A percentile compares a stretch with the other conserved stretches of the same genome.
These are phyloP conservation scores for Stachybotrys echinatus DNA, from an alignment of 2,329 filamentous ascomycete genomes.

Conservation along the genomic window DNA sequence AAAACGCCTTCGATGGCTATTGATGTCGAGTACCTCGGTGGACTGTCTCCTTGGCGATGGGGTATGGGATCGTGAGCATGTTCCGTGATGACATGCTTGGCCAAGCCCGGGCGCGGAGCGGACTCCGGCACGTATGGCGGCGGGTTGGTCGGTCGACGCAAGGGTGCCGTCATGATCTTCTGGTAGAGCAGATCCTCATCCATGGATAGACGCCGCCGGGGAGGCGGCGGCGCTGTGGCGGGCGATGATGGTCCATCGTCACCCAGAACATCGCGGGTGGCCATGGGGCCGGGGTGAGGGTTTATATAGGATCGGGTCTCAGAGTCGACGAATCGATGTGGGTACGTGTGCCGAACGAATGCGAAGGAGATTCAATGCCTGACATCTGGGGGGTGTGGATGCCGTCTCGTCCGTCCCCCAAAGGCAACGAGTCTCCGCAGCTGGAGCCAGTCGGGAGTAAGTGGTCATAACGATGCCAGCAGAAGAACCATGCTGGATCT, in stretches of 20 bases:
- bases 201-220: constrained; percentile 45
- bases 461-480: constrained; percentile 31
- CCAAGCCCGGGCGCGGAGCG: constrained; percentile 6
- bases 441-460: constrained; percentile 20
- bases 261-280: constrained; percentile 19
- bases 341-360: no score
- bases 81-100: constrained; percentile 13
- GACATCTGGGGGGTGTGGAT: no score
- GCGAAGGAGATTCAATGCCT: no score
- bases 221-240: constrained; percentile 27
- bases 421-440: constrained; percentile 28
- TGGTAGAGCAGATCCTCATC: constrained; percentile 51
- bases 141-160: constrained; percentile 38
- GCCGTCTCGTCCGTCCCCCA: no score
- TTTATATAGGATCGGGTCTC: no score
- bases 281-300: constrained; percentile 29
- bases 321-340: no score
- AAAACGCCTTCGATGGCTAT: constrained; percentile 53
- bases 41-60: constrained; percentile 34
- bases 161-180: constrained; percentile 41
- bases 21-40: constrained; percentile 53
- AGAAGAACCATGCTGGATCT: constrained; percentile 21
- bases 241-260: constrained; percentile 27
- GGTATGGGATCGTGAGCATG: constrained; percentile 5
- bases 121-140: constrained; percentile 36